These are phyloP conservation scores for Arthrobotrys pseudoclavata DNA, from an alignment of 2,329 filamentous ascomycete species.

Conservation along the genomic window DNA sequence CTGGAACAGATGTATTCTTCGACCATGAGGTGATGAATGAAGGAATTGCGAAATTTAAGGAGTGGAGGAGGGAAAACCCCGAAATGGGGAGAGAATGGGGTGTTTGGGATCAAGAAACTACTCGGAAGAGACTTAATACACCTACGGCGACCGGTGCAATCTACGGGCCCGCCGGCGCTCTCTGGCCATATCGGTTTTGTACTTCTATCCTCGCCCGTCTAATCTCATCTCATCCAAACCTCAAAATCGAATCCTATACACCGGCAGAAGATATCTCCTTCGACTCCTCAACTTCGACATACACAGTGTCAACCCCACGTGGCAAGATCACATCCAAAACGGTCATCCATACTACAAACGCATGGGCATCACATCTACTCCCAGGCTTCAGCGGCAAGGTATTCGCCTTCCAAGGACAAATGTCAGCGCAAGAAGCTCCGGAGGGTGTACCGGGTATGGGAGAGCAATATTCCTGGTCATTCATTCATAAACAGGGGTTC, in stretches of 20 bases:
- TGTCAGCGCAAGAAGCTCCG: slow-evolving; percentile 70
- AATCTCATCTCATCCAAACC: slow-evolving; percentile 64
- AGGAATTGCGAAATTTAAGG: slow-evolving; percentile 65
- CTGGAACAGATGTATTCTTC: slow-evolving; percentile 69
- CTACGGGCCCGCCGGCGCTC: slow-evolving; percentile 67
- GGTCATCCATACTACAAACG: slow-evolving; percentile 74
- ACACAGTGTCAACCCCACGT: slow-evolving; percentile 68
- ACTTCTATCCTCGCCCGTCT: slow-evolving; percentile 68
- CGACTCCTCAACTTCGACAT: slow-evolving; percentile 66
- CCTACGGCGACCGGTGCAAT: slow-evolving; percentile 62
- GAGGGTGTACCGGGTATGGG: slow-evolving; percentile 64
- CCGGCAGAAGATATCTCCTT: slow-evolving; percentile 66
- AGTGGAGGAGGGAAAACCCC: slow-evolving; percentile 66
- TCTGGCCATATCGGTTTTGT: slow-evolving; percentile 71
- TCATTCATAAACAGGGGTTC: slow-evolving; percentile 69
- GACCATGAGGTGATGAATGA: slow-evolving; percentile 66
- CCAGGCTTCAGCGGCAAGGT: slow-evolving; percentile 69
- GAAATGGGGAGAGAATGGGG: slow-evolving; percentile 65
- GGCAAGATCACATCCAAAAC: slow-evolving; percentile 69
- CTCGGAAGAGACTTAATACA: slow-evolving; percentile 63
- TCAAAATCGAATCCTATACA: slow-evolving; percentile 61
- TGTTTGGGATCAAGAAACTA: slow-evolving; percentile 65
- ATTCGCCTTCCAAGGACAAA: slow-evolving; percentile 69
- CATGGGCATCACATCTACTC: slow-evolving; percentile 70
- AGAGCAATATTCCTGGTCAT: slow-evolving; percentile 67